These are phyloP conservation scores for Cerioporus squamosus DNA, from an alignment of 1,284 basidiomycete species.

Conservation along the genomic window DNA sequence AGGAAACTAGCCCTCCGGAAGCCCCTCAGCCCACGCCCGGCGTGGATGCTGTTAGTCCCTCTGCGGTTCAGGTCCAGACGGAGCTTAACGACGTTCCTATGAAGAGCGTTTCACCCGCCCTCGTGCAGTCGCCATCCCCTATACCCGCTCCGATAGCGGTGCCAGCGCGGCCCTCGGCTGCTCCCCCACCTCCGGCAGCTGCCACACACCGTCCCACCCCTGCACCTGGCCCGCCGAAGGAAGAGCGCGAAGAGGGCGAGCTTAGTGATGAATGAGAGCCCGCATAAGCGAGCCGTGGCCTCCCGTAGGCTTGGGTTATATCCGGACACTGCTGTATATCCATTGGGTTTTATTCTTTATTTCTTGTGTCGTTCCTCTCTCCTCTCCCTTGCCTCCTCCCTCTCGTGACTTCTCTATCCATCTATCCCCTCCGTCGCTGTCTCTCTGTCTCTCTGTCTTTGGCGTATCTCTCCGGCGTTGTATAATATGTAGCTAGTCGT, in stretches of 20 bases:
- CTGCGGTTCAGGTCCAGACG: background rate
- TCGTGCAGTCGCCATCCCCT: too few species aligned
- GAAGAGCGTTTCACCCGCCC: background rate
- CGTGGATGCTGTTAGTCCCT: background rate
- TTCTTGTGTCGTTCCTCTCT: too few species aligned
- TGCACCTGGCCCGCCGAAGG: conserved; percentile 21
- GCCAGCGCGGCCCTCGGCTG: background rate
- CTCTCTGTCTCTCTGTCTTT: background rate
- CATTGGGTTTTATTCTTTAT: background rate
- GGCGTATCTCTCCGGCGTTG: conserved; percentile 1
- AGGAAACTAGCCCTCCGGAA: background rate
- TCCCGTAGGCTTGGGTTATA: background rate
- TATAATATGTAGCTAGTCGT: conserved; percentile 20
- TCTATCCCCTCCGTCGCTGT: background rate
- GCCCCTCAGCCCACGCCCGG: background rate
- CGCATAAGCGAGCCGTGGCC: background rate
- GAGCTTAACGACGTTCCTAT: background rate
- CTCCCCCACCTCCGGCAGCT: background rate
- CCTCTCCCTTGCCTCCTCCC: too few species aligned
- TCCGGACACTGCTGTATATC: conserved; percentile 3
- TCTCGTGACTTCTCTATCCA: too few species aligned
- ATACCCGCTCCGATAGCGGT: background rate
- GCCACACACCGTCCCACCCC: background rate
- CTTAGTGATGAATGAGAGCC: conserved; percentile 41
- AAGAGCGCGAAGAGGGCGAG: conserved; percentile 49